Conservation (phyloP, 768 basidiomycete species). For the Wakefieldia striispora region DNA sequence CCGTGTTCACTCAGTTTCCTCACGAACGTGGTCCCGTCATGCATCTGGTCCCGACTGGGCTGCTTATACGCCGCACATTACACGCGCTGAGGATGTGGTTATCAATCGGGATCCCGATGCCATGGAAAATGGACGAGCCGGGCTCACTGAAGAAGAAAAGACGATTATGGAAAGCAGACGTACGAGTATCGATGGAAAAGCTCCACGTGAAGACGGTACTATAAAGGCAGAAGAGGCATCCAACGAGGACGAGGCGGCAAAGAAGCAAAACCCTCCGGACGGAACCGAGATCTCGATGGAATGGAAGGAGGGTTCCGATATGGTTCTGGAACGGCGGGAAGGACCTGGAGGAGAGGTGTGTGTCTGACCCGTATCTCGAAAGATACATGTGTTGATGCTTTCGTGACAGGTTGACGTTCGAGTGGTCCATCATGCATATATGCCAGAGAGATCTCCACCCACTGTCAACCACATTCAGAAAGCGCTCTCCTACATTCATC, state of each 20-base stretch:
- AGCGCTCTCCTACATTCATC: conserved; percentile 10
- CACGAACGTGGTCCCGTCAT: conserved; percentile 87
- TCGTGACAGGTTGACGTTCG: conserved; percentile 57
- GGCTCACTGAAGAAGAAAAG: conserved; percentile 28
- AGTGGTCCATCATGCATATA: conserved; percentile 47
- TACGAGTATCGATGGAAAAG: conserved; percentile 11
- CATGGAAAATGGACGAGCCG: conserved; percentile 49
- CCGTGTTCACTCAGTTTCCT: conserved; percentile 76
- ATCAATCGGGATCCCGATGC: conserved; percentile 75
- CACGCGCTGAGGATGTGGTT: conserved; percentile 71
- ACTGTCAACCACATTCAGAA: background rate
- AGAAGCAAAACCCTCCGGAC: conserved; percentile 44
- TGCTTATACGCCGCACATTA: conserved; percentile 67
- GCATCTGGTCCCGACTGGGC: conserved; percentile 80
- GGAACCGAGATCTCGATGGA: conserved; percentile 42
- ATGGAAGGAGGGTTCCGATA: conserved; percentile 72
- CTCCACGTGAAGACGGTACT: conserved; percentile 5
- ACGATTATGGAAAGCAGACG: conserved; percentile 27
- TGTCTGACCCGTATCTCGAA: background rate
- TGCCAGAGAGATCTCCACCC: conserved; percentile 5
- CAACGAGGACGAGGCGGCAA: conserved; percentile 18
- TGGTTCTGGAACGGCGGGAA: conserved; percentile 57
- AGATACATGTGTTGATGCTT: conserved; percentile 14
- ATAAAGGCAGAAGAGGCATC: conserved; percentile 3
- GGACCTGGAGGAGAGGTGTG: conserved; percentile 70